Conservation (phyloP, 2,329 filamentous ascomycete species). For the Penicillium sp. region DNA sequence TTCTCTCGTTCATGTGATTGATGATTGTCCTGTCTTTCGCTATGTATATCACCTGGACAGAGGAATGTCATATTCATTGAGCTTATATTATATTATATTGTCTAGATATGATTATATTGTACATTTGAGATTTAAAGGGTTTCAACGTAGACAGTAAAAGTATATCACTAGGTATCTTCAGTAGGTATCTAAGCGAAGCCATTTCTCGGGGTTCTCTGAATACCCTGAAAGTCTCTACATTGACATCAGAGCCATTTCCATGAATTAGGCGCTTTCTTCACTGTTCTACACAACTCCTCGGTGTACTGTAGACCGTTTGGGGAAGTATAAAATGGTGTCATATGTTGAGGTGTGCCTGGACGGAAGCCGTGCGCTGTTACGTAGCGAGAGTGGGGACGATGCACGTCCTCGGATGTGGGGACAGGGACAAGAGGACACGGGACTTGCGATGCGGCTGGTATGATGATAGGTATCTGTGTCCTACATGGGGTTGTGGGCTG, state of each 20-base stretch:
- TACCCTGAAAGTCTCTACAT: neutral
- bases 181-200: no score
- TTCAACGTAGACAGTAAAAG: no score
- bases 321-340: conserved; percentile 4
- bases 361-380: conserved; percentile 8
- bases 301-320: neutral
- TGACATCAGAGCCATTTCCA: neutral
- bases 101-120: no score
- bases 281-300: neutral
- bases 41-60: neutral
- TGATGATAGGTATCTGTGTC: neutral
- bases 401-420: conserved; percentile 4
- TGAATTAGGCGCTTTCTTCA: neutral
- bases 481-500: neutral
- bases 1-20: neutral
- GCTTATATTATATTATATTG: no score
- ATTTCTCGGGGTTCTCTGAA: neutral
- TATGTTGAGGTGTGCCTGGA: conserved; percentile 5
- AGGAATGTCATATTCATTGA: neutral
- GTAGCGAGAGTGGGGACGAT: conserved; percentile 8
- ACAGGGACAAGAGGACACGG: neutral
- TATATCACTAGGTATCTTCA: no score
- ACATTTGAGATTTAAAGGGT: no score
- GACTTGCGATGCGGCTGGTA: neutral
- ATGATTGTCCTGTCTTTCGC: neutral